phyloP scores from a whole-genome alignment of 2,329 filamentous ascomycete species.

The Fusarium equiseti region DNA sequence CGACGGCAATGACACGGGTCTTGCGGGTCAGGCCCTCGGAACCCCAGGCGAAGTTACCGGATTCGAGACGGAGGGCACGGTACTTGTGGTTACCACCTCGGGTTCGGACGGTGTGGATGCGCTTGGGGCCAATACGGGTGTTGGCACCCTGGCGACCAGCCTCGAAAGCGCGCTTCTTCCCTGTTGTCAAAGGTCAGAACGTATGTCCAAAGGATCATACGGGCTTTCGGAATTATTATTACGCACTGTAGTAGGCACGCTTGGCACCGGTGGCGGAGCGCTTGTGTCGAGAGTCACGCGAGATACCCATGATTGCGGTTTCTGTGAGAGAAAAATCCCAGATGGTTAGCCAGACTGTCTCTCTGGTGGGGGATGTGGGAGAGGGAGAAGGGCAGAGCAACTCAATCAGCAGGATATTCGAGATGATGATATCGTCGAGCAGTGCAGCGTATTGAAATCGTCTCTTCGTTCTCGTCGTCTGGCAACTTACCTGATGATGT shows the following conservation, averaged over 20 bases:
- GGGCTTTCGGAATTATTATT: slow-evolving; percentile 70
- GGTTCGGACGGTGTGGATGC: slow-evolving; percentile 95
- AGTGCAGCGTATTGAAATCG: slow-evolving; percentile 39
- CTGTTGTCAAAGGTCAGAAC: slow-evolving; percentile 80
- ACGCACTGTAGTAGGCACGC: slow-evolving; percentile 90
- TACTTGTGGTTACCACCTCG: slow-evolving; percentile 99
- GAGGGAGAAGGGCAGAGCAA: slow-evolving; percentile 28
- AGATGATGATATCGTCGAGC: slow-evolving; percentile 44
- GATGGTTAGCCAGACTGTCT: slow-evolving; percentile 39
- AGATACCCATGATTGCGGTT: slow-evolving; percentile 97
- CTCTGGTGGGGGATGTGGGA: slow-evolving; percentile 3
- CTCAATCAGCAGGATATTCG: slow-evolving; percentile 42
- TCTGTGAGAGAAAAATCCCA: slow-evolving; percentile 58
- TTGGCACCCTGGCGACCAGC: slow-evolving; percentile 99
- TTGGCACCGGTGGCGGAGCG: slow-evolving; percentile 99
- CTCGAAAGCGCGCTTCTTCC: slow-evolving; percentile 99
- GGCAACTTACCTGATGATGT: slow-evolving; percentile 62
- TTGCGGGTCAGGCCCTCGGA: slow-evolving; percentile 98
- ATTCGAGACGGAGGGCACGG: slow-evolving; percentile 98
- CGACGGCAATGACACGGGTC: slow-evolving; percentile 97
- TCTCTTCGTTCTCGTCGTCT: slow-evolving; percentile 35
- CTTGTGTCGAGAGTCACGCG: slow-evolving; percentile 99
- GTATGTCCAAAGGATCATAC: slow-evolving; percentile 71
- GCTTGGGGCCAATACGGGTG: slow-evolving; percentile 98
- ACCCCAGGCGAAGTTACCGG: slow-evolving; percentile 99